Evolutionary conservation across 441 rosid species (phyloP).

Genomic region (Macaranga tanarius): DNA sequence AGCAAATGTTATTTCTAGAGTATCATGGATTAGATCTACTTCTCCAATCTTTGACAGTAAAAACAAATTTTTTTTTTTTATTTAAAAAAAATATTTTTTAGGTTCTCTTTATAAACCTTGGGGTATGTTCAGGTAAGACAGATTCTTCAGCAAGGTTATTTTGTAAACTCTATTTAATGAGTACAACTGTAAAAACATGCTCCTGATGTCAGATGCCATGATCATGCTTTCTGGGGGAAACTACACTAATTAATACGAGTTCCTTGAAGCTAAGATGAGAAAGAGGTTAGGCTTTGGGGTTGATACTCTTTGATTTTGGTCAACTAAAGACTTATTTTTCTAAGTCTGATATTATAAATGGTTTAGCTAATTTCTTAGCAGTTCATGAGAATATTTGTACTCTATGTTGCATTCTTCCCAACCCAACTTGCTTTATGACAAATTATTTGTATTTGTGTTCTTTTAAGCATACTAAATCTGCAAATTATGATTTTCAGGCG

Average conservation of each 20-base stretch:
- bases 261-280: background rate
- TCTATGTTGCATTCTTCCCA: background rate
- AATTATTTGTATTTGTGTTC: background rate
- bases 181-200: no score
- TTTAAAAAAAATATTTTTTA: no score
- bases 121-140: no score
- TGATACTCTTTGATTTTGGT: background rate
- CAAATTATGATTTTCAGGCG: slow-evolving; percentile 36
- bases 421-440: background rate
- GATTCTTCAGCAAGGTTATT: background rate
- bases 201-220: no score
- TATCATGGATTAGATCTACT: background rate
- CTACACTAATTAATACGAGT: background rate
- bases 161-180: background rate
- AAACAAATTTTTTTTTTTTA: no score
- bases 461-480: slow-evolving; percentile 7
- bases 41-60: background rate
- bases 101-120: background rate
- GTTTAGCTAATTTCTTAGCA: background rate
- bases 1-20: background rate
- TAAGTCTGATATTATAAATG: background rate
- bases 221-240: no score
- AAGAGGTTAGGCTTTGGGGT: background rate
- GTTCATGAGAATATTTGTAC: background rate
- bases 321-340: background rate